Conservation (phyloP, 768 basidiomycete species). For the Mycena metata region DNA sequence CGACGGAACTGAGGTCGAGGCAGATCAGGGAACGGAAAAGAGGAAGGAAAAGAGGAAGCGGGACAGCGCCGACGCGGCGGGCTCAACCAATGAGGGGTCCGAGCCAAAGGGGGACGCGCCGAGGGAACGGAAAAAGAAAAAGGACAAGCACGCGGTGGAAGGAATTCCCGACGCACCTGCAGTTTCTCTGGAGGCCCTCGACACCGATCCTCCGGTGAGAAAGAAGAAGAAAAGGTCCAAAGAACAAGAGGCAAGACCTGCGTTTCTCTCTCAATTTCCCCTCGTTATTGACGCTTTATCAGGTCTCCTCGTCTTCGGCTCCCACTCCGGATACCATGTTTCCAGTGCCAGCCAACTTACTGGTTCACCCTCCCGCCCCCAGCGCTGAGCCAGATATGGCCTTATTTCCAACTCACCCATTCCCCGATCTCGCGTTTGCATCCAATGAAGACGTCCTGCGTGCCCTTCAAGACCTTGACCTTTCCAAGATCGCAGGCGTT, state of each 20-base stretch:
- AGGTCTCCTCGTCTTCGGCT: neutral
- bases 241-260: slow-evolving; percentile 15
- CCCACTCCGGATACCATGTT: slow-evolving; percentile 13
- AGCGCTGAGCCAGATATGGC: slow-evolving; percentile 25
- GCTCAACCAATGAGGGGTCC: neutral
- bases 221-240: slow-evolving; percentile 35
- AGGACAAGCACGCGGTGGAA: slow-evolving; percentile 37
- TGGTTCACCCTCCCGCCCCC: neutral
- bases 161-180: neutral
- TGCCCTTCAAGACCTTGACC: slow-evolving; percentile 79
- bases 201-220: slow-evolving; percentile 9
- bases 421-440: slow-evolving; percentile 56
- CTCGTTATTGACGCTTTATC: neutral
- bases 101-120: neutral
- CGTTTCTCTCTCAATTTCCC: neutral
- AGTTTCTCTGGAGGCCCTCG: neutral
- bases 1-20: slow-evolving; percentile 31
- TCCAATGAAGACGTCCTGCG: slow-evolving; percentile 83
- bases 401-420: slow-evolving; percentile 45
- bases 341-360: slow-evolving; percentile 2
- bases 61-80: slow-evolving; percentile 36
- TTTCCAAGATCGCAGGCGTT: slow-evolving; percentile 76
- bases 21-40: slow-evolving; percentile 28
- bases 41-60: slow-evolving; percentile 41
- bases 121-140: slow-evolving; percentile 46